Conservation (phyloP, 495 filamentous ascomycete species). For the Aspergillus ellipticus region DNA sequence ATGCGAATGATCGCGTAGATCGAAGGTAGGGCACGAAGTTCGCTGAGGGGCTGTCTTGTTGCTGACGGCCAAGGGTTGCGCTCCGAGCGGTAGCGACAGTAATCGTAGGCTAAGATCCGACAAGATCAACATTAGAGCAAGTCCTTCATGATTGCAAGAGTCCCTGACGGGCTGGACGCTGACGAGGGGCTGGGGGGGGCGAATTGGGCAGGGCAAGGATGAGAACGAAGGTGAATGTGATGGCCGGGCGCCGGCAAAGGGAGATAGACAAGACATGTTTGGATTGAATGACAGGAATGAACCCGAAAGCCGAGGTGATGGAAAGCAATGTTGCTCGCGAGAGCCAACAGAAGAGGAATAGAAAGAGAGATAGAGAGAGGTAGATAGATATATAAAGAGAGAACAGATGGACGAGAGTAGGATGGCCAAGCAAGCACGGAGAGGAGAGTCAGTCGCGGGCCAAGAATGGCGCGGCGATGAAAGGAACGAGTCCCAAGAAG, state of each 20-base stretch:
- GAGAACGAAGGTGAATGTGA: constrained; percentile 6
- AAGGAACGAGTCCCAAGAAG: constrained; percentile 11
- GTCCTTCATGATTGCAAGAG: constrained; percentile 23
- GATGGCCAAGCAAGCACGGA: neutral
- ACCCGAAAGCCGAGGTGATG: constrained; percentile 13
- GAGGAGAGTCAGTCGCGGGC: constrained; percentile 11
- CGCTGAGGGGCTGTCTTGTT: neutral
- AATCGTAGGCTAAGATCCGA: constrained; percentile 35
- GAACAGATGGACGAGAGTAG: constrained; percentile 3
- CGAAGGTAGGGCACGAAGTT: neutral
- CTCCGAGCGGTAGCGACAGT: constrained; percentile 10
- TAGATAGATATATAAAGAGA: constrained; percentile 14
- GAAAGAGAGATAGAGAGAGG: constrained; percentile 13
- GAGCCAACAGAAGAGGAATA: constrained; percentile 15
- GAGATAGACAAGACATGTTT: constrained; percentile 10
- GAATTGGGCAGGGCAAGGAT: constrained; percentile 12
- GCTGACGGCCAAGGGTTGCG: neutral
- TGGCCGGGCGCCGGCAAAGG: constrained; percentile 3
- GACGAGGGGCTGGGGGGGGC: constrained; percentile 20
- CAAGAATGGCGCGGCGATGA: constrained; percentile 23
- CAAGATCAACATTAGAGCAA: constrained; percentile 39
- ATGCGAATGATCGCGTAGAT: neutral
- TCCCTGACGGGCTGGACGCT: constrained; percentile 19
- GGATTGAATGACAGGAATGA: constrained; percentile 16
- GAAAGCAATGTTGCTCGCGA: constrained; percentile 17